Conservation (phyloP, 495 filamentous ascomycete species). For the Penicillium daleae region DNA sequence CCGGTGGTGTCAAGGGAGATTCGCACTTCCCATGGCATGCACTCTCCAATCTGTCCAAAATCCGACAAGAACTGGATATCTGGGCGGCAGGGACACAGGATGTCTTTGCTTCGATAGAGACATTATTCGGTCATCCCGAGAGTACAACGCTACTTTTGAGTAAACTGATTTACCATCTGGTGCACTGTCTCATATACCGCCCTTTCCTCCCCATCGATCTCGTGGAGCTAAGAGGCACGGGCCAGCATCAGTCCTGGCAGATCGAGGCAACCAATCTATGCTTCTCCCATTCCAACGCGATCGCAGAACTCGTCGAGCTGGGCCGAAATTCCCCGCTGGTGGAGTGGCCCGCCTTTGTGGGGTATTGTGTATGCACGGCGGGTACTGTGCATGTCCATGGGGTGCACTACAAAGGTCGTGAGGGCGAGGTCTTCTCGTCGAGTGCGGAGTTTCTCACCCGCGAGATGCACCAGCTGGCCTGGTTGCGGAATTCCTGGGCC, state of each 20-base stretch:
- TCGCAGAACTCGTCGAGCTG: slow-evolving; percentile 80
- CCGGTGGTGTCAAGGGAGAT: slow-evolving; percentile 84
- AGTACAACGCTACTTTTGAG: slow-evolving; percentile 77
- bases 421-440: slow-evolving; percentile 63
- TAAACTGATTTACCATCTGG: slow-evolving; percentile 82
- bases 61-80: slow-evolving; percentile 79
- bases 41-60: slow-evolving; percentile 80
- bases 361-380: slow-evolving; percentile 80
- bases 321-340: slow-evolving; percentile 65
- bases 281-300: slow-evolving; percentile 84
- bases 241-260: slow-evolving; percentile 89
- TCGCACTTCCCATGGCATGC: slow-evolving; percentile 90
- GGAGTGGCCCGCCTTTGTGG: slow-evolving; percentile 82
- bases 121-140: slow-evolving; percentile 75
- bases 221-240: slow-evolving; percentile 72
- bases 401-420: slow-evolving; percentile 71
- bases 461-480: slow-evolving; percentile 77
- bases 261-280: slow-evolving; percentile 86
- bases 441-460: slow-evolving; percentile 73
- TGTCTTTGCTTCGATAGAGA: slow-evolving; percentile 73
- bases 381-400: slow-evolving; percentile 86
- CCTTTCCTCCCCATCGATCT: slow-evolving; percentile 85
- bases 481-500: slow-evolving; percentile 73
- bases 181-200: slow-evolving; percentile 82
- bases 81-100: slow-evolving; percentile 84